Evolutionary conservation across 345 rosid species (phyloP), one percentile per base, ranked within the genome.

Genomic region (Rhizophora mangle): DNA sequence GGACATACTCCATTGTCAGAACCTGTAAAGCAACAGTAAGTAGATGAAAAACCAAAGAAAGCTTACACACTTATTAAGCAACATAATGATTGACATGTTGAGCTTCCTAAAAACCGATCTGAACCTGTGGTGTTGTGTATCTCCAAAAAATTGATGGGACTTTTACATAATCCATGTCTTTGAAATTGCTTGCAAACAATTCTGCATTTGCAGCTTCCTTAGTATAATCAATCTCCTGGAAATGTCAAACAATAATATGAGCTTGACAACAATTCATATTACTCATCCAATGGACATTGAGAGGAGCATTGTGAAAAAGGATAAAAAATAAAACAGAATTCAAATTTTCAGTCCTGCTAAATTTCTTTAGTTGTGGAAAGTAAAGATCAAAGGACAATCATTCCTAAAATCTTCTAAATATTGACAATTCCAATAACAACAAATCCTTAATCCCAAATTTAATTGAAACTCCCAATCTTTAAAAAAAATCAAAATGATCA

Each of bases 1-100:
- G 99, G 71, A 95, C 99, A 82, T 95, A 92, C 82, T 95, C 99
- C 99, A 95, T 95, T 60, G 97, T 88, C 81, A 95, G 79, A 77
- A 92, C 76, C 99, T 95, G 67, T 76, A 86, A 26, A 60, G n/a
- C 24, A 53, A 71, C 16, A 51, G 73, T 47, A 71, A 62, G 52
- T 5, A 60, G 18, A 72, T 24, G 22, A 49, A 57, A 34, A 54
- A 63, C 52, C 6, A 53, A 34, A 30, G 43, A 11, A 49, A 68
- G 20, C 13, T 36, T 24, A 10, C 34, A 62, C 27, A 2, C 20
- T 63, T 46, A 57, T 68, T 31, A 8, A 31, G 67, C 29, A 55
- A 39, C 52, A 8, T 57, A 56, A 62, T 29, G n/a, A 19, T 51
- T 62, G 56, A 54, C 20, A 10, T 43, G 26, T 47, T 62, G 21